These are phyloP conservation scores for Exophiala oligosperma DNA, from an alignment of 2,329 filamentous ascomycete genomes.

Conservation along the genomic window DNA sequence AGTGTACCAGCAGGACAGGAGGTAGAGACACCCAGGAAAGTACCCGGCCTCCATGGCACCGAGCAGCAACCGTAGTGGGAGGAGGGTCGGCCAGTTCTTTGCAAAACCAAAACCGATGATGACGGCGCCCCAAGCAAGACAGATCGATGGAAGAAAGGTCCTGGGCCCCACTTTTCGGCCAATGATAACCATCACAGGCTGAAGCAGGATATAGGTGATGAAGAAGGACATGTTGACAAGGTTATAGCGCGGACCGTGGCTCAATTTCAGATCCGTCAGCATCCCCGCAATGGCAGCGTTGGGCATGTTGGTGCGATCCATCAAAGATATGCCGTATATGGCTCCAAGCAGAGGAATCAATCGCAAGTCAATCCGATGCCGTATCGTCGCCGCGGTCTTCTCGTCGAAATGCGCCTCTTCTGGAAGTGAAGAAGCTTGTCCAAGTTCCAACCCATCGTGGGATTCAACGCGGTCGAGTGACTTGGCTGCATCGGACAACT, in stretches of 20 bases:
- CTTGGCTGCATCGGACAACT: too few species aligned
- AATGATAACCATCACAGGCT: conserved; percentile 68
- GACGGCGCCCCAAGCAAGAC: conserved; percentile 42
- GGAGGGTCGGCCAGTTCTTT: conserved; percentile 8
- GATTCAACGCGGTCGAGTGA: too few species aligned
- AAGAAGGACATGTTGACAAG: conserved; percentile 73
- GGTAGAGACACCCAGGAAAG: conserved; percentile 68
- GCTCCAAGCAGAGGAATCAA: conserved; percentile 62
- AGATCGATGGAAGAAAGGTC: conserved; percentile 32
- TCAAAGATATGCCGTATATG: conserved; percentile 59
- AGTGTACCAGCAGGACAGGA: conserved; percentile 68
- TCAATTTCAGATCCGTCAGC: conserved; percentile 26
- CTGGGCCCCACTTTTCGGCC: conserved; percentile 61
- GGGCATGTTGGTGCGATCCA: conserved; percentile 52
- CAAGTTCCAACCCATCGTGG: too few species aligned
- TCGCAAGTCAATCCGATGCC: conserved; percentile 67
- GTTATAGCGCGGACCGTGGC: conserved; percentile 38
- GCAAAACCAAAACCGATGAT: conserved; percentile 36
- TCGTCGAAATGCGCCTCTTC: too few species aligned
- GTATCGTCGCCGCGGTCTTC: conserved; percentile 46
- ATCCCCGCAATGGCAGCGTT: conserved; percentile 67
- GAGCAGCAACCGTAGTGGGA: conserved; percentile 45
- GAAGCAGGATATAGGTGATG: conserved; percentile 69
- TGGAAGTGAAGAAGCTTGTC: too few species aligned
- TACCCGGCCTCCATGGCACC: conserved; percentile 66